Evolutionary conservation across 805 yeast genomes (phyloP).

Genomic region (Saccharomycopsis sp.): DNA sequence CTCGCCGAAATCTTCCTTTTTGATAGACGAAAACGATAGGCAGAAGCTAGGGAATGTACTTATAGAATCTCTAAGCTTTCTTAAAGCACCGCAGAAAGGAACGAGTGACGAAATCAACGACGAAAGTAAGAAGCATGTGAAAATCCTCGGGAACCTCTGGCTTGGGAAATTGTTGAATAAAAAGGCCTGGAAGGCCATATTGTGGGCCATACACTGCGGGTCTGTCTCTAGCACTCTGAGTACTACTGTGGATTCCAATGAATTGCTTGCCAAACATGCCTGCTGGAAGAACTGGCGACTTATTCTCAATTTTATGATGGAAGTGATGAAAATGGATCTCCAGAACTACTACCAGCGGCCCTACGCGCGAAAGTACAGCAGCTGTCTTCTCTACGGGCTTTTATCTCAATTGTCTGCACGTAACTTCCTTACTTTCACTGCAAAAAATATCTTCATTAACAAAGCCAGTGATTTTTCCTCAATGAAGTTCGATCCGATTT

Average conservation of each 20-base stretch:
- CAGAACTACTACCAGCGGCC: neutral
- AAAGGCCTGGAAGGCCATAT: conserved; percentile 1
- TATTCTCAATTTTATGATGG: neutral
- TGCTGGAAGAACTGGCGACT: neutral
- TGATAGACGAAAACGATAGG: neutral
- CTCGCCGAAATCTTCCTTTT: neutral
- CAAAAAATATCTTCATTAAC: neutral
- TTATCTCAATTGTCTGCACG: neutral
- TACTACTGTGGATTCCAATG: neutral
- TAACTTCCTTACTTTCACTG: neutral
- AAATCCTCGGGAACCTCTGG: neutral
- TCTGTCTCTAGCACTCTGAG: neutral
- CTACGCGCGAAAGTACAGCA: neutral
- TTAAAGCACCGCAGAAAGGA: neutral
- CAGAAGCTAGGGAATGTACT: neutral
- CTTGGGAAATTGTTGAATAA: neutral
- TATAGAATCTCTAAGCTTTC: neutral
- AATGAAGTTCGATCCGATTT: neutral
- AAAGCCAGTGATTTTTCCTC: neutral
- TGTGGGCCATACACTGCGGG: neutral
- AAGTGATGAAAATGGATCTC: neutral
- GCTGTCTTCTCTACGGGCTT: neutral
- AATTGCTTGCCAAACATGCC: neutral
- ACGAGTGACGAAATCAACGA: neutral
- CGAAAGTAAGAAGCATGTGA: neutral